Base-by-base conservation (phyloP, 768 basidiomycete species). In the Exsudoporus frostii region DNA sequence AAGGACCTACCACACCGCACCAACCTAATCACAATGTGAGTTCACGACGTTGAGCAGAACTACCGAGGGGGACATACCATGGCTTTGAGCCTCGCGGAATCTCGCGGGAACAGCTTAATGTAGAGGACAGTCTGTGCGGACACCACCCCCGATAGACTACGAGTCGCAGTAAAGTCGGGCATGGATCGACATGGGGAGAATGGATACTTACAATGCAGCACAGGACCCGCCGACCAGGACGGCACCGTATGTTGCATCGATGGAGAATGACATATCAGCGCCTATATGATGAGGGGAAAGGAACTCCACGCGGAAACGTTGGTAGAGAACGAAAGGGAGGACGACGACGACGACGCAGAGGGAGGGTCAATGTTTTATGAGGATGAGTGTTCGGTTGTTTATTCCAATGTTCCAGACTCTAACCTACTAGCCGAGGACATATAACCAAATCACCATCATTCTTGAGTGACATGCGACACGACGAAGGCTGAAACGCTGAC, bases 151-250 rank as follows among this genome's bases (percentile, higher is more conserved):
- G 68, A 69, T 17, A 69, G 44, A n/a, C 68, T 69, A 40, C 14
- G n/a, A 53, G 22, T 50, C 25, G 29, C n/a, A 34, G 9, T 2
- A 15, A 13, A 14, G 50, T 45, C 22, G 2, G 29, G 19, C 11
- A 15, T 25, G 10, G 20, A 10, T 47, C 6, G 4, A 20, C n/a
- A 15, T 17, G 20, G 37, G 3, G 3, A 29, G 3, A 25, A 27
- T 2, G n/a, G 39, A 17, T 0, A 42, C 68, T 54, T 29, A 69
- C 68, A 29, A 56, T 19, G 68, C 59, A 13, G 69, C 69, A 43
- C 59, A 42, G 50, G 67, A 69, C 43, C 65, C 67, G 19, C 69
- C 69, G 3, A 71, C 42, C 3, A 69, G 57, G 15, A 69, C 54
- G n/a, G 67, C 68, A 9, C 68, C 68, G 14, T 56, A 52, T 27